Percentiles rank a stretch among this genome's conserved stretches.
These are phyloP conservation scores for Candida dubliniensis DNA, from an alignment of 1,139 yeast species.

Conservation along the genomic window DNA sequence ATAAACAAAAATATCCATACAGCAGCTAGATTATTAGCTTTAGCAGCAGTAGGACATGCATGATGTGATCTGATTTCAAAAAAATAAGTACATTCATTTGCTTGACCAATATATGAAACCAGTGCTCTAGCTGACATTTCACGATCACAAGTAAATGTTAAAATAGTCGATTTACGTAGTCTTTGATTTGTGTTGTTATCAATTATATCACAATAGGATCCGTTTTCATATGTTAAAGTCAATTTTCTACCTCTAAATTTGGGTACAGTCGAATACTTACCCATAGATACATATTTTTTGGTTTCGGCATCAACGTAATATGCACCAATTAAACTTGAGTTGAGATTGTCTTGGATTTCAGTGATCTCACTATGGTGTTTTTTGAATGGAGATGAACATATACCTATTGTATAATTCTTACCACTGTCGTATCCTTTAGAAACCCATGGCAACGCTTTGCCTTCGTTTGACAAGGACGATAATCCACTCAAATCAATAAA, in stretches of 20 bases:
- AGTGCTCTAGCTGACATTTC: conserved; percentile 68
- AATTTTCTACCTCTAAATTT: conserved; percentile 70
- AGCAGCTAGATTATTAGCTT: conserved; percentile 55
- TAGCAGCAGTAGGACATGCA: conserved; percentile 82
- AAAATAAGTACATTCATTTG: conserved; percentile 76
- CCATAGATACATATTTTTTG: conserved; percentile 60
- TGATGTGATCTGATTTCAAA: conserved; percentile 85
- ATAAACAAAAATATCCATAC: conserved; percentile 61
- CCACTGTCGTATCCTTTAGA: conserved; percentile 73
- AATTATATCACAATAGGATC: conserved; percentile 59
- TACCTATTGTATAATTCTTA: conserved; percentile 73
- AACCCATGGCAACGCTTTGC: conserved; percentile 55
- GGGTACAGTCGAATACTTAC: conserved; percentile 60
- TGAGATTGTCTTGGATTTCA: conserved; percentile 40
- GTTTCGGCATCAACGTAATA: conserved; percentile 57
- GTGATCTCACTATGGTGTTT: conserved; percentile 26
- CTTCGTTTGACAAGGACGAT: conserved; percentile 44
- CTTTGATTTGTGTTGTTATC: conserved; percentile 39
- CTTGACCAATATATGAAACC: conserved; percentile 67
- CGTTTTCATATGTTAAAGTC: conserved; percentile 68
- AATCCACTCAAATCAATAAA: conserved; percentile 57
- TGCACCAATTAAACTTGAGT: conserved; percentile 62
- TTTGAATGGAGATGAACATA: conserved; percentile 68
- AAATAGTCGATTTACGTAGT: conserved; percentile 59
- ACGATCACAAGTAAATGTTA: conserved; percentile 79